Evolutionary conservation across 2,329 filamentous ascomycete genomes (phyloP).

Genomic region (Fusarium stilboides): DNA sequence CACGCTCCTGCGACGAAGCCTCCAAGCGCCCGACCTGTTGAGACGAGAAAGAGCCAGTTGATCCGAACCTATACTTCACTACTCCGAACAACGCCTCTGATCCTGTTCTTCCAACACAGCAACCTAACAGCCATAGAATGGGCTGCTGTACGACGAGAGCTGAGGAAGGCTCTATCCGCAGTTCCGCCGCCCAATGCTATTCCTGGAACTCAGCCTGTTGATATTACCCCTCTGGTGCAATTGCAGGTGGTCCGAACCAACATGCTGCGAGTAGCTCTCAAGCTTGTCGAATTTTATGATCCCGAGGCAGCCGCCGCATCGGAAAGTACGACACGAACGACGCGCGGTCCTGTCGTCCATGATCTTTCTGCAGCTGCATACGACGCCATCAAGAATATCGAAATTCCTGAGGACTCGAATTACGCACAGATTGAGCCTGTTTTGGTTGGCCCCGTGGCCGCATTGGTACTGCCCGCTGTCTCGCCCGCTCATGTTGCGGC

Average conservation of each 20-base stretch:
- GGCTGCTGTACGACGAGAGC: slow-evolving; percentile 61
- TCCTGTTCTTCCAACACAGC: slow-evolving; percentile 85
- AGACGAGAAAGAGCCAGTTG: slow-evolving; percentile 92
- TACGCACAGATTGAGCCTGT: slow-evolving; percentile 79
- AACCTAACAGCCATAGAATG: slow-evolving; percentile 78
- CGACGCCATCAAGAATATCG: slow-evolving; percentile 60
- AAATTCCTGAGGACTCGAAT: slow-evolving; percentile 57
- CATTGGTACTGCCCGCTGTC: slow-evolving; percentile 85
- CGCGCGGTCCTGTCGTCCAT: slow-evolving; percentile 58
- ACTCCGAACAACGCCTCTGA: slow-evolving; percentile 85
- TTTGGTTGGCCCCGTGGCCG: slow-evolving; percentile 84
- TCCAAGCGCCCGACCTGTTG: slow-evolving; percentile 86
- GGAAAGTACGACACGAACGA: slow-evolving; percentile 51
- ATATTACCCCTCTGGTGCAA: slow-evolving; percentile 75
- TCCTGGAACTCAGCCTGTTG: slow-evolving; percentile 53
- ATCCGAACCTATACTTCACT: slow-evolving; percentile 89
- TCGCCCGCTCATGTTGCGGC: slow-evolving; percentile 88
- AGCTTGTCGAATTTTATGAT: slow-evolving; percentile 87
- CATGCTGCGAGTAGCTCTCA: slow-evolving; percentile 88
- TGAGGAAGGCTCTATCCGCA: slow-evolving; percentile 60
- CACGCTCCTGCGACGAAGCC: slow-evolving; percentile 81
- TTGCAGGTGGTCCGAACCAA: slow-evolving; percentile 89
- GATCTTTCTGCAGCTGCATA: slow-evolving; percentile 70
- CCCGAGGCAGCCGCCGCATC: slow-evolving; percentile 59
- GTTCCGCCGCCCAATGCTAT: slow-evolving; percentile 55